Evolutionary conservation across 768 basidiomycete genomes (phyloP).

Genomic region (Rhodotorula kratochvilovae): DNA sequence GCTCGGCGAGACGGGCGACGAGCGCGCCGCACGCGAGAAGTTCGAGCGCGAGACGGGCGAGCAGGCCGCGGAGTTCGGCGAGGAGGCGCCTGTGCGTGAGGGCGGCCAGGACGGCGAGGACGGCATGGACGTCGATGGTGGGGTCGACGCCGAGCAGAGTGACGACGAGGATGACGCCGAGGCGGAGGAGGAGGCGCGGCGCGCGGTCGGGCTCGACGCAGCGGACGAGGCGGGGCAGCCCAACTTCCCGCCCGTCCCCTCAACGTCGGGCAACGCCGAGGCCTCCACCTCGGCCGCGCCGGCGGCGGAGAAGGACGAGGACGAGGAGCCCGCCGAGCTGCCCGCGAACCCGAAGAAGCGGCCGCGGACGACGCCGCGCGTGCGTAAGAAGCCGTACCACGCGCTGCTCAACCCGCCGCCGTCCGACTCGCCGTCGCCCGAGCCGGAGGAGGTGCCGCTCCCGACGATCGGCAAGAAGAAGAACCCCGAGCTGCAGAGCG

Average conservation of each 20-base stretch:
- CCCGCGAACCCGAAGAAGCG: conserved; percentile 51
- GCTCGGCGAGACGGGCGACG: conserved; percentile 62
- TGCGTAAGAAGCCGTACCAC: conserved; percentile 34
- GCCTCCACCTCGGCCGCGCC: conserved; percentile 3
- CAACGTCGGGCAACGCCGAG: background rate
- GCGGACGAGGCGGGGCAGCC: conserved; percentile 37
- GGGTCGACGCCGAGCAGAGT: background rate
- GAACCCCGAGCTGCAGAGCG: conserved; percentile 31
- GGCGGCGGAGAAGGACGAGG: background rate
- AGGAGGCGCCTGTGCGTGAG: conserved; percentile 31
- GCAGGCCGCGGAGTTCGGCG: conserved; percentile 43
- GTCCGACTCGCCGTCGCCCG: conserved; percentile 4
- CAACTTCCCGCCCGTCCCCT: conserved; percentile 12
- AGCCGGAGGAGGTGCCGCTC: conserved; percentile 31
- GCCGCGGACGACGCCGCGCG: conserved; percentile 17
- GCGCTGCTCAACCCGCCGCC: conserved; percentile 32
- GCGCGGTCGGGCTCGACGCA: conserved; percentile 41
- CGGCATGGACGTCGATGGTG: background rate
- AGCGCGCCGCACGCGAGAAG: conserved; percentile 55
- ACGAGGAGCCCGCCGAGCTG: conserved; percentile 48
- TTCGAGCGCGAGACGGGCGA: conserved; percentile 45
- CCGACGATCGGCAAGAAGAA: conserved; percentile 29
- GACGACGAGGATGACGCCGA: conserved; percentile 27
- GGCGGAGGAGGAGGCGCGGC: conserved; percentile 28
- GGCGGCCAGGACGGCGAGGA: background rate